Base-by-base conservation (phyloP, 768 basidiomycete genomes). In the Aureoboletus auriporus region DNA sequence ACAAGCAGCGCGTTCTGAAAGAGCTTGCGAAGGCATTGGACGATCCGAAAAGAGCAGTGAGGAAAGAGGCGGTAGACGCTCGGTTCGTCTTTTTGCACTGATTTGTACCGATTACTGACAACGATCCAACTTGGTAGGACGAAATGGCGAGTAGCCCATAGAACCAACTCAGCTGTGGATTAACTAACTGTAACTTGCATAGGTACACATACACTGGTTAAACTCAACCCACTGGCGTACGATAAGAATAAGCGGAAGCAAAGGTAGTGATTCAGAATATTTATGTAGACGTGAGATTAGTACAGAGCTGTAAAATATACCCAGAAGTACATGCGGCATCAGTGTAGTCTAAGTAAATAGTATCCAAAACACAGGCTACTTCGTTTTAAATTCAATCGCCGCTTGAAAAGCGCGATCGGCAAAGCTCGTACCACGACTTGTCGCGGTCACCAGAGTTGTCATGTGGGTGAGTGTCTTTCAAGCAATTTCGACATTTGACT, bases 41-140 rank as follows among this genome's bases (percentile, higher is more conserved):
- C 62, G 96, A 98, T 69, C 89, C 89, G n/a, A 87, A 85, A 62
- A 74, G 88, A 50, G 69, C 69, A 2, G 93, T 99, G 8, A 75
- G 96, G 45, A 84, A 81, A 58, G 90, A 89, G 59, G 95, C 93
- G 1, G 96, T 98, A 3, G 84, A 92, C 56, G 86, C 92, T 30
- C 60, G 86, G 77, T 76, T 56, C 27, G 69, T 46, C 37, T 44
- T 43, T 28, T 27, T 29, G 10, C 5, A 10, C 8, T 35, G 3
- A 5, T 8, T 7, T 35, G 5, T 11, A 8, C 14, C 8, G 33
- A 39, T 23, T 39, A 28, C 37, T 57, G 26, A 64, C n/a, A 23
- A 43, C 14, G 9, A 27, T 34, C 20, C 8, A 26, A 36, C 38
- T 42, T n/a, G 34, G 42, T 39, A 66, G 64, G 50, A 66, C 64